Base-by-base conservation (phyloP, 2,329 filamentous ascomycete species). In the Trichoderma sp. region DNA sequence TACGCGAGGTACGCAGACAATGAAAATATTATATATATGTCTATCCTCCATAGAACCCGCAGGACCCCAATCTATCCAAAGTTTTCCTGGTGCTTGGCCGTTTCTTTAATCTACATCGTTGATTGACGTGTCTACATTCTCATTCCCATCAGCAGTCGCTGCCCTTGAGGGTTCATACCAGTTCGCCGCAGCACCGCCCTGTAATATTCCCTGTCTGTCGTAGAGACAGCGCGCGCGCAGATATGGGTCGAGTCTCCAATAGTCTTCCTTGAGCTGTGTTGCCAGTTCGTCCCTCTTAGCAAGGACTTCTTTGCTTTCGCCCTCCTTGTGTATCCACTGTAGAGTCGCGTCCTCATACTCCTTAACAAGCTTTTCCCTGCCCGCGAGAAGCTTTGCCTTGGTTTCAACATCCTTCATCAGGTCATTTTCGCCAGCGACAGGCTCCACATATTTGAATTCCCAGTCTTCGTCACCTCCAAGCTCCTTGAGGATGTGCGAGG, bases 221-320 rank as follows among this genome's bases (percentile, higher is more conserved):
- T 97, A 98, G 73, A 93, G 82, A n/a, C 91, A 92, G 77, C 91
- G 87, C 13, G 95, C 93, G 50, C 96, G 87, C 34, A 98, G 80
- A 80, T 95, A 97, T 0, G 94, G 94, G 82, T 99, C 96, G 67
- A 98, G 81, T 50, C 87, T 86, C 95, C 96, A 99, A 83, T 98
- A 99, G 76, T 93, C 93, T 62, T 87, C 85, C 73, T 86, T 86
- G 76, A 98, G 79, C 73, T 88, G 82, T 65, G 85, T 85, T 2
- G 92, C 91, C 32, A 96, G 77, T 3, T 84, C 82, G 47, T 88
- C 84, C 70, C 94, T 85, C 80, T 88, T 87, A 62, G 83, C 82
- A 78, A 88, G 87, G 66, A 88, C 79, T 8, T 84, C 80, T 28
- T 82, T 81, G 67, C 82, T 82, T 74, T 87, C 83, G 57, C 82